These are phyloP conservation scores for Tricholoma matsutake DNA, from an alignment of 768 basidiomycete genomes.

Conservation along the genomic window DNA sequence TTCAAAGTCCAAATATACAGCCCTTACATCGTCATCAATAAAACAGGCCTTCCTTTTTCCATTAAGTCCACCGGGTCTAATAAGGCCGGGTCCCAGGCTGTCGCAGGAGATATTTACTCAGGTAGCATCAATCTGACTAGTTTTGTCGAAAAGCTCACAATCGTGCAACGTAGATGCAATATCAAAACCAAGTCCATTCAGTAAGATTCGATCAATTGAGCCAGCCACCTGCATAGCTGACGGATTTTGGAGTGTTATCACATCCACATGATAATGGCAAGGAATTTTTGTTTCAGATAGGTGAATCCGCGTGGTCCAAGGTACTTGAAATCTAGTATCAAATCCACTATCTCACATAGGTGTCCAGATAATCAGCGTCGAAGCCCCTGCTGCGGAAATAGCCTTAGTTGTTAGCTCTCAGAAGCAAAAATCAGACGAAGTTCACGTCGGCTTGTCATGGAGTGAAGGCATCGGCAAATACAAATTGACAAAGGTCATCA, in stretches of 20 bases:
- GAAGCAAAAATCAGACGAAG: slow-evolving; percentile 59
- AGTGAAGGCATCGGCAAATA: slow-evolving; percentile 95
- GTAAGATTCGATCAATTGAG: slow-evolving; percentile 47
- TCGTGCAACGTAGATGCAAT: slow-evolving; percentile 38
- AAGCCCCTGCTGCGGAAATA: slow-evolving; percentile 89
- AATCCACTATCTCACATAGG: slow-evolving; percentile 1
- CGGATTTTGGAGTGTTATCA: slow-evolving; percentile 65
- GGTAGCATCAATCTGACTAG: slow-evolving; percentile 39
- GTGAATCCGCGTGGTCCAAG: slow-evolving; percentile 88
- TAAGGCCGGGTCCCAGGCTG: slow-evolving; percentile 65
- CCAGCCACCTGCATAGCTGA: slow-evolving; percentile 5
- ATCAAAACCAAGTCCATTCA: slow-evolving; percentile 65
- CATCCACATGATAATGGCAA: slow-evolving; percentile 78
- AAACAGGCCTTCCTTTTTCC: slow-evolving; percentile 81
- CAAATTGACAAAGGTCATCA: slow-evolving; percentile 92
- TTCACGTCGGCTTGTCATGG: slow-evolving; percentile 88
- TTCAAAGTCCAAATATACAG: slow-evolving; percentile 95
- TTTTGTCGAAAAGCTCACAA: slow-evolving; percentile 5
- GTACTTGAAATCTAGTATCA: slow-evolving; percentile 32
- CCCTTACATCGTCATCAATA: slow-evolving; percentile 90
- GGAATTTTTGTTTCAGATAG: slow-evolving; percentile 78
- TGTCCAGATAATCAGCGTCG: slow-evolving; percentile 74
- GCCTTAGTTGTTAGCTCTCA: slow-evolving; percentile 70
- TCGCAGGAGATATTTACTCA: slow-evolving; percentile 74
- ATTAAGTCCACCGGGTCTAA: slow-evolving; percentile 62